Conservation (phyloP, 345 rosid species). For the Viola odorata region DNA sequence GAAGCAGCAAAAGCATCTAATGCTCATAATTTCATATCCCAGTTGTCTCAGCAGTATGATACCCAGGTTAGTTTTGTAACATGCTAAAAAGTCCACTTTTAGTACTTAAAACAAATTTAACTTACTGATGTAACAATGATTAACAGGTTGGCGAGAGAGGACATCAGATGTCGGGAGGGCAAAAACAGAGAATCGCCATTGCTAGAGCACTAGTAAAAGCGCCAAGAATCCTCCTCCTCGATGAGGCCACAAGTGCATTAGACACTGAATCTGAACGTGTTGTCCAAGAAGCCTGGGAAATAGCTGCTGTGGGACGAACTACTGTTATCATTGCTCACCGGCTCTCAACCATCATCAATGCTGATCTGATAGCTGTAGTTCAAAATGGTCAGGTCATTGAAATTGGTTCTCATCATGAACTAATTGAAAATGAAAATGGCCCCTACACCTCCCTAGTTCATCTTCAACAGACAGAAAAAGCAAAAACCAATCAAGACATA, state of each 20-base stretch:
- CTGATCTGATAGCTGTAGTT: constrained; percentile 35
- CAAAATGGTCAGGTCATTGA: constrained; percentile 40
- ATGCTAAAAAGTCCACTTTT: too few relatives aligned
- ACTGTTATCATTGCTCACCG: constrained; percentile 24
- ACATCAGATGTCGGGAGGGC: too few relatives aligned
- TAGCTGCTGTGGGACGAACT: constrained; percentile 23
- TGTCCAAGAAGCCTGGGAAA: constrained; percentile 31
- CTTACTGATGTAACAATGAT: too few relatives aligned
- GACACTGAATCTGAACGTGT: constrained; percentile 30
- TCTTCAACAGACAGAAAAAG: constrained; percentile 19
- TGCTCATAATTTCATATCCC: constrained; percentile 27
- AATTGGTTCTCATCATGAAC: constrained; percentile 44
- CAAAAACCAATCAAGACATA: not conserved
- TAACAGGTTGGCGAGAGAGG: not conserved
- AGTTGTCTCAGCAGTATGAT: constrained; percentile 21
- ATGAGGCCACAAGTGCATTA: too few relatives aligned
- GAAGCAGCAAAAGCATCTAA: constrained; percentile 30
- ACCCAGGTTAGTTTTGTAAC: constrained; percentile 19
- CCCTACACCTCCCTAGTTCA: constrained; percentile 35
- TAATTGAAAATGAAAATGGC: constrained; percentile 30
- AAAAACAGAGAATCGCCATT: too few relatives aligned
- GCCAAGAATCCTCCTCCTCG: constrained; percentile 17
- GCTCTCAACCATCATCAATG: constrained; percentile 21
- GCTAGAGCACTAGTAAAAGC: too few relatives aligned
- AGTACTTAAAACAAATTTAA: too few relatives aligned